A percentile compares a stretch with the other conserved stretches of the same genome.
phyloP scores from a whole-genome alignment of 441 rosid genomes.

The Hura crepitans region DNA sequence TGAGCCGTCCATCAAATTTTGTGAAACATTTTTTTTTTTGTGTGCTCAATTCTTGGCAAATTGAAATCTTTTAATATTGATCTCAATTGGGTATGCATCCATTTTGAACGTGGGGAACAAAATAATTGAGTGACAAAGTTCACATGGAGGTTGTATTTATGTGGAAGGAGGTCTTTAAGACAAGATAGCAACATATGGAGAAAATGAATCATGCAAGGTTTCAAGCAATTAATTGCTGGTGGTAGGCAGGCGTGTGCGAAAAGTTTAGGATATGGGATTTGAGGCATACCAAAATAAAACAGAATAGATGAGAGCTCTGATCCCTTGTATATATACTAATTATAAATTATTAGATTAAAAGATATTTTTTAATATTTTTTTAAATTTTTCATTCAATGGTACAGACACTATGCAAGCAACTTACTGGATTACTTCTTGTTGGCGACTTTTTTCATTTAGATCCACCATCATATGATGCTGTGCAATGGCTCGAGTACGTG shows the following conservation, averaged over 20 bases:
- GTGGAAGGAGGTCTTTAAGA: constrained; percentile 17
- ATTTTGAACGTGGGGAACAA: constrained; percentile 32
- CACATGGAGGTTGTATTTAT: constrained; percentile 27
- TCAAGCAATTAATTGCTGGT: constrained; percentile 13
- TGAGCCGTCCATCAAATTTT: no score
- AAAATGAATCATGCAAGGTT: background rate
- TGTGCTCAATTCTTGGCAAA: constrained; percentile 7
- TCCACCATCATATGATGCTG: no score
- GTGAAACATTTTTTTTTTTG: background rate
- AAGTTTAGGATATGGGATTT: constrained; percentile 12
- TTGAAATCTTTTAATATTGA: constrained; percentile 13
- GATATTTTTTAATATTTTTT: constrained; percentile 9
- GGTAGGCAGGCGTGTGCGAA: constrained; percentile 38
- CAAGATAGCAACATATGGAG: constrained; percentile 18
- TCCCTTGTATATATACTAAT: no score
- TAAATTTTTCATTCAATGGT: no score
- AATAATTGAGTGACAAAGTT: constrained; percentile 31
- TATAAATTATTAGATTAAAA: no score
- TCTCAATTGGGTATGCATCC: constrained; percentile 20
- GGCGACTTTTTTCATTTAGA: background rate
- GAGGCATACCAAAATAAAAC: constrained; percentile 29
- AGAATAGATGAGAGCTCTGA: constrained; percentile 22
- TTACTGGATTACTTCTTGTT: no score
- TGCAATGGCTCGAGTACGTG: no score
- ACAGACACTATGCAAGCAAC: no score